A percentile compares a stretch with the other conserved stretches of the same genome.
Evolutionary conservation across 768 basidiomycete species (phyloP).

Genomic region (Dacryopinax spathularia): DNA sequence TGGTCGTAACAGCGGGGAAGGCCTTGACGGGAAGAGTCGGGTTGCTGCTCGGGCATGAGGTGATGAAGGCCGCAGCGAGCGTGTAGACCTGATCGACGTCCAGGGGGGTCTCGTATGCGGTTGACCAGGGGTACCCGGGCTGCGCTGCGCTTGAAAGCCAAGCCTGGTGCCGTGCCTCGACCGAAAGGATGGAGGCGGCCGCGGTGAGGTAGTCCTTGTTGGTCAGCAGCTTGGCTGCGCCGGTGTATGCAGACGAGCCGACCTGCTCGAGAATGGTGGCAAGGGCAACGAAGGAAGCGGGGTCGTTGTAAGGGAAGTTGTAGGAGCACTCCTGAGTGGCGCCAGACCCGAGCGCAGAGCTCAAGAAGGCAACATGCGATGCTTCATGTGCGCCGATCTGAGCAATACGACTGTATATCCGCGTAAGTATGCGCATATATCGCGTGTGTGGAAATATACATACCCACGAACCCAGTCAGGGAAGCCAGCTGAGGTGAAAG

Average conservation of each 20-base stretch:
- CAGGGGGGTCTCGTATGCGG: constrained; percentile 39
- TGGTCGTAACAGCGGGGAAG: constrained; percentile 36
- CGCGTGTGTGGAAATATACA: neutral
- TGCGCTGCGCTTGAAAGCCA: constrained; percentile 43
- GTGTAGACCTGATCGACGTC: constrained; percentile 35
- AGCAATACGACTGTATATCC: constrained; percentile 24
- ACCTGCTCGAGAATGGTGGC: constrained; percentile 44
- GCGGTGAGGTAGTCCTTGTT: constrained; percentile 33
- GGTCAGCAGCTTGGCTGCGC: constrained; percentile 36
- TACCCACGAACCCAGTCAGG: constrained; percentile 32
- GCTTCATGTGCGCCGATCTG: constrained; percentile 44
- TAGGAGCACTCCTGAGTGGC: constrained; percentile 47
- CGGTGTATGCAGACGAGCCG: constrained; percentile 43
- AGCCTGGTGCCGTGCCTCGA: constrained; percentile 47
- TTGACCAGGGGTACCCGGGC: constrained; percentile 40
- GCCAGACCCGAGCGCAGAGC: constrained; percentile 30
- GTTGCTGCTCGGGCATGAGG: constrained; percentile 40
- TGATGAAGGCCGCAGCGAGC: constrained; percentile 36
- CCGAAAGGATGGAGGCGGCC: constrained; percentile 46
- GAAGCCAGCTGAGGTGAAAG: constrained; percentile 28
- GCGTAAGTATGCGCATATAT: neutral
- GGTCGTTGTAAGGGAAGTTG: constrained; percentile 37
- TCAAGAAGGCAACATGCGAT: constrained; percentile 41
- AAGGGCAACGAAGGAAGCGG: constrained; percentile 35
- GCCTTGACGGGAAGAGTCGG: constrained; percentile 34